These are phyloP conservation scores for Kodamaea alishanica DNA, from an alignment of 1,139 yeast species.

Conservation along the genomic window DNA sequence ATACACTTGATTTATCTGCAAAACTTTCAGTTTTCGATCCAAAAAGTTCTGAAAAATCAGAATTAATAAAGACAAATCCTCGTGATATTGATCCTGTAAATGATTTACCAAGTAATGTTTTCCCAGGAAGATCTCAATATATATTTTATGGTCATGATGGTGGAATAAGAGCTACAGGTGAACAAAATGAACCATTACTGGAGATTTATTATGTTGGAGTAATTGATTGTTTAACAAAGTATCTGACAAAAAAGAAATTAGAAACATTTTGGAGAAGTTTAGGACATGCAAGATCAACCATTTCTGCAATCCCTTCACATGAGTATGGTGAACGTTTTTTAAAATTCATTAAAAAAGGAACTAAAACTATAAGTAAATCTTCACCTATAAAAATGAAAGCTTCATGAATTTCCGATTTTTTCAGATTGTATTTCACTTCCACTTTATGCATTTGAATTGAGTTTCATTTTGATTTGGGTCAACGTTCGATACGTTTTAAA, in stretches of 20 bases:
- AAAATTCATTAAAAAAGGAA: slow-evolving; percentile 55
- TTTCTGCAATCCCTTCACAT: slow-evolving; percentile 85
- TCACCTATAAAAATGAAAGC: too few species aligned
- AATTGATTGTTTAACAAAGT: slow-evolving; percentile 89
- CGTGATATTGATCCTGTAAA: slow-evolving; percentile 36
- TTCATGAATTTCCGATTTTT: too few species aligned
- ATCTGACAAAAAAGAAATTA: slow-evolving; percentile 67
- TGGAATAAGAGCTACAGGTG: slow-evolving; percentile 77
- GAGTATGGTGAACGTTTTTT: slow-evolving; percentile 90
- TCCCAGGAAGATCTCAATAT: slow-evolving; percentile 49
- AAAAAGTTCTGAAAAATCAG: slow-evolving; percentile 37
- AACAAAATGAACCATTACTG: slow-evolving; percentile 55
- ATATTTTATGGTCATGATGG: slow-evolving; percentile 80
- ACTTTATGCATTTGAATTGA: too few species aligned
- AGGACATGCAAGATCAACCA: slow-evolving; percentile 61
- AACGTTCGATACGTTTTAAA: too few species aligned
- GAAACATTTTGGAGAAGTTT: slow-evolving; percentile 87
- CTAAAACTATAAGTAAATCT: slow-evolving; percentile 11
- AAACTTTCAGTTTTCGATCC: slow-evolving; percentile 50
- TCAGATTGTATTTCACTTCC: too few species aligned
- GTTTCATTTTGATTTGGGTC: too few species aligned
- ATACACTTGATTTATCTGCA: slow-evolving; percentile 27
- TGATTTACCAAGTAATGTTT: slow-evolving; percentile 46
- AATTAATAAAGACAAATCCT: slow-evolving; percentile 47
- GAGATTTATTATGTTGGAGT: slow-evolving; percentile 88